Conservation (phyloP, 805 yeast species). For the Pichia ethanolica region DNA sequence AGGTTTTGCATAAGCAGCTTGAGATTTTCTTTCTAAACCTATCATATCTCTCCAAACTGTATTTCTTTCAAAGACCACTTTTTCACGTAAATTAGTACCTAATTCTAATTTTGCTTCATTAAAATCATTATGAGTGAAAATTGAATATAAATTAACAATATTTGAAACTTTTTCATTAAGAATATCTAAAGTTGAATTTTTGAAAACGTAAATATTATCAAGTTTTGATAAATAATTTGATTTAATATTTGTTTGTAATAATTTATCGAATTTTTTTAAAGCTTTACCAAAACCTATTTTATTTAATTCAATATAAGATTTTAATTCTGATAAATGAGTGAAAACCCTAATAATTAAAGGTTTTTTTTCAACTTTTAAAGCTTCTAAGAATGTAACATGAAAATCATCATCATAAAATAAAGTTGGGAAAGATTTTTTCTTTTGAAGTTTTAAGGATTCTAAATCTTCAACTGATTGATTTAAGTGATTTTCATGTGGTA, state of each 20-base stretch:
- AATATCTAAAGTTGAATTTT: conserved; percentile 35
- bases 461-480: conserved; percentile 6
- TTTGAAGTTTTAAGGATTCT: conserved; percentile 15
- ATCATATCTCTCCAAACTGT: conserved; percentile 98
- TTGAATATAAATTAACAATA: conserved; percentile 31
- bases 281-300: conserved; percentile 86
- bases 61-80: conserved; percentile 94
- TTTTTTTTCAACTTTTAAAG: conserved; percentile 55
- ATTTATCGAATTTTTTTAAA: conserved; percentile 86
- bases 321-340: conserved; percentile 72
- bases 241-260: conserved; percentile 54
- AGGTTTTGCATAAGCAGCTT: conserved; percentile 48
- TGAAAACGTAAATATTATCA: conserved; percentile 45
- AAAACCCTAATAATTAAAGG: conserved; percentile 58
- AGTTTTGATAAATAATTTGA: conserved; percentile 47
- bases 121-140: conserved; percentile 31
- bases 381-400: conserved; percentile 35
- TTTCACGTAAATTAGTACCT: conserved; percentile 65
- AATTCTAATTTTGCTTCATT: conserved; percentile 39
- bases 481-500: background rate
- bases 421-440: conserved; percentile 24
- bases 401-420: conserved; percentile 32
- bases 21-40: conserved; percentile 79
- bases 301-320: conserved; percentile 78
- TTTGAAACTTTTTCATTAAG: conserved; percentile 49